Evolutionary conservation across 148 eudicot genomes (phyloP).

Genomic region (Simmondsia chinensis): DNA sequence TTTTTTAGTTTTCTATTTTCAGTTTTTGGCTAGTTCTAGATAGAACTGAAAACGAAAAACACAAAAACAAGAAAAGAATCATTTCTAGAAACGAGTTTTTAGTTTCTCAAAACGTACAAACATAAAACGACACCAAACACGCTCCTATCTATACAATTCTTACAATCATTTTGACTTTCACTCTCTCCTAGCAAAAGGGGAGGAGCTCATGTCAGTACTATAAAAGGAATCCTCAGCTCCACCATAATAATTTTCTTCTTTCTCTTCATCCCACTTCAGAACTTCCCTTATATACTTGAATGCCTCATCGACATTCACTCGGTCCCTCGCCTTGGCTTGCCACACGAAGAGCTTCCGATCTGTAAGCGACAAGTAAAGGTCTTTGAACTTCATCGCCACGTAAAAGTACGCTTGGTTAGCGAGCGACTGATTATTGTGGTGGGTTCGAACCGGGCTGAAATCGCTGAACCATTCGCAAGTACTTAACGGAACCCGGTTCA

Average conservation of each 20-base stretch:
- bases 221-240: conserved; percentile 76
- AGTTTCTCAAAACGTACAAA: no score
- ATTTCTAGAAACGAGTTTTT: no score
- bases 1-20: no score
- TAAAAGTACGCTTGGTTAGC: conserved; percentile 94
- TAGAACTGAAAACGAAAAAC: no score
- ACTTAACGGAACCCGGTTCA: conserved; percentile 43
- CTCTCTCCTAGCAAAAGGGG: conserved; percentile 56
- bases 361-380: conserved; percentile 72
- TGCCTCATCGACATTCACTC: conserved; percentile 66
- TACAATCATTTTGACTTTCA: no score
- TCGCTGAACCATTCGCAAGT: conserved; percentile 82
- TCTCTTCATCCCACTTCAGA: conserved; percentile 96
- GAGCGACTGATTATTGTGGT: conserved; percentile 64
- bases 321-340: conserved; percentile 83
- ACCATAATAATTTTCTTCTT: conserved; percentile 51
- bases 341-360: conserved; percentile 91
- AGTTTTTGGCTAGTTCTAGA: no score
- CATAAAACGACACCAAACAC: no score
- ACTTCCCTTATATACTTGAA: conserved; percentile 85
- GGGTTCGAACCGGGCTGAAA: conserved; percentile 65
- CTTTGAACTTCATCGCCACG: conserved; percentile 92
- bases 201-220: conserved; percentile 94
- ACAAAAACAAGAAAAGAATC: no score
- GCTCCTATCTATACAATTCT: no score